Conservation (phyloP, 257 asterid genomes). For the Petunia secreta region DNA sequence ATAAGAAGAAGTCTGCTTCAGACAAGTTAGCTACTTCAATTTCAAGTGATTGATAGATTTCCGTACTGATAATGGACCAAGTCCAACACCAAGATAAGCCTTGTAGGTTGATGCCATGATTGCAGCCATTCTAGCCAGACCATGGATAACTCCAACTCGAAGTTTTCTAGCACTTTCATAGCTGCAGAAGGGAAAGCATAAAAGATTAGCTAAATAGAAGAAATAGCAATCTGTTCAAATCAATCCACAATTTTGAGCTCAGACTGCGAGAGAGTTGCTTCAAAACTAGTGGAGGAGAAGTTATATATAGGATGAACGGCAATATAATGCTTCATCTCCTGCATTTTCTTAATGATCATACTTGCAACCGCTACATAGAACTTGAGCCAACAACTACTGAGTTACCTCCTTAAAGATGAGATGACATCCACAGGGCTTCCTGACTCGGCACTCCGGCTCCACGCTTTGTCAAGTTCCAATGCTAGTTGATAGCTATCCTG, state of each 20-base stretch:
- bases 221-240: conserved; percentile 2
- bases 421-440: conserved; percentile 58
- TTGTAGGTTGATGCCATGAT: conserved; percentile 94
- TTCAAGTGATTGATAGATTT: neutral
- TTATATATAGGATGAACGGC: neutral
- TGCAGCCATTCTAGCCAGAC: conserved; percentile 98
- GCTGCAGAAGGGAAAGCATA: conserved; percentile 44
- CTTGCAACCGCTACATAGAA: neutral
- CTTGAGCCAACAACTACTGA: neutral
- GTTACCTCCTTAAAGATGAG: conserved; percentile 69
- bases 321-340: neutral
- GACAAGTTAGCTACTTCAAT: neutral
- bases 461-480: conserved; percentile 76
- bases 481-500: conserved; percentile 96
- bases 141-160: conserved; percentile 88
- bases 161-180: conserved; percentile 82
- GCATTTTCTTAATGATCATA: too few relatives aligned
- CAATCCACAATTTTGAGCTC: neutral
- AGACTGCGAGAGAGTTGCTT: neutral
- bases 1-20: neutral
- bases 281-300: neutral
- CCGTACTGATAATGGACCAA: conserved; percentile 87
- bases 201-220: conserved; percentile 17
- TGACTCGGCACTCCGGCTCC: conserved; percentile 49
- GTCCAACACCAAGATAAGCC: conserved; percentile 92